A percentile compares a stretch with the other conserved stretches of the same genome.
These are phyloP conservation scores for Tricholoma bakamatsutake DNA, from an alignment of 768 basidiomycete species.

Conservation along the genomic window DNA sequence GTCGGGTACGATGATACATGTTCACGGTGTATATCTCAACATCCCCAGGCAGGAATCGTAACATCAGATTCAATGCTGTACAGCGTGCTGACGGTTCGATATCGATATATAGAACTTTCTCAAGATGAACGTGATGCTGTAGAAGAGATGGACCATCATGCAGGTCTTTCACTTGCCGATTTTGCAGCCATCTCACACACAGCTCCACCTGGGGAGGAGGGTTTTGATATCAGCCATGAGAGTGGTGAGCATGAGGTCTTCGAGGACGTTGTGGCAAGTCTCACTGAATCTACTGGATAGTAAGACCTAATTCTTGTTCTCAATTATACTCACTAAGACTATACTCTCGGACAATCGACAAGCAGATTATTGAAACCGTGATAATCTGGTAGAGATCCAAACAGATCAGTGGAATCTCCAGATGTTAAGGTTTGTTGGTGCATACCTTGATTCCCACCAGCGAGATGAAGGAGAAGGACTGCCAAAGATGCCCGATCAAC, in stretches of 20 bases:
- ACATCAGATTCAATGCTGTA: not conserved
- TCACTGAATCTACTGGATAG: not conserved
- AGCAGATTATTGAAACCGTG: constrained; percentile 1
- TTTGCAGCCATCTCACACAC: constrained; percentile 1
- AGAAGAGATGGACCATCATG: constrained; percentile 2
- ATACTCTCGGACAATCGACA: not conserved
- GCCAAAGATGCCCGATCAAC: not conserved
- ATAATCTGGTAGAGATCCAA: constrained; percentile 4
- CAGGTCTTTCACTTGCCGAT: constrained; percentile 1
- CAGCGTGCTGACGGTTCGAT: not conserved
- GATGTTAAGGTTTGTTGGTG: not conserved
- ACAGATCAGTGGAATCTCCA: constrained; percentile 1
- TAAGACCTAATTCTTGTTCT: not conserved
- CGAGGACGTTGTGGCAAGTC: constrained; percentile 4
- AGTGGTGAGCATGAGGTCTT: no score
- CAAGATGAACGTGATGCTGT: not conserved
- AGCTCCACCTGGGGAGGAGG: constrained; percentile 8
- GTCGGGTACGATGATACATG: no score
- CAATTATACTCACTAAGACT: not conserved
- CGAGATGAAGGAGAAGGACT: not conserved
- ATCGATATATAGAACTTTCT: not conserved
- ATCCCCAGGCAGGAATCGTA: no score
- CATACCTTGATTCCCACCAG: constrained; percentile 1
- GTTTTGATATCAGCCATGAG: constrained; percentile 8
- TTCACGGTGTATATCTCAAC: no score